These are phyloP conservation scores for Alternaria consortialis DNA, from an alignment of 2,329 filamentous ascomycete species.

Conservation along the genomic window DNA sequence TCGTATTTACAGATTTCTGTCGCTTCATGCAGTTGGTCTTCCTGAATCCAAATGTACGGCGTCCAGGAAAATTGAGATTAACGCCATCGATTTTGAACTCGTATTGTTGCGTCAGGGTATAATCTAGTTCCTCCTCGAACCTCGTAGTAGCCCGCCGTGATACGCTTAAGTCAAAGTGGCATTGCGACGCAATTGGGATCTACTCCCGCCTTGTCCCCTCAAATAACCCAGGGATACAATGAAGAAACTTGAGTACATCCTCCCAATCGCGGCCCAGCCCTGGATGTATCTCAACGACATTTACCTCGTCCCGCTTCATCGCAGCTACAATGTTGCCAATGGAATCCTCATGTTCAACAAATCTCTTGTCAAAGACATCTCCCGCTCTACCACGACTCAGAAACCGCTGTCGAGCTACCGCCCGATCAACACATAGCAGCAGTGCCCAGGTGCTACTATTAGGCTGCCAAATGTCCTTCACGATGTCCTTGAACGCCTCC, in stretches of 20 bases:
- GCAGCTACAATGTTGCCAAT: constrained; percentile 11
- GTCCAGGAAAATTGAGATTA: too few species aligned
- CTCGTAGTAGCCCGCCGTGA: neutral
- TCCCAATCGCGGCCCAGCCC: neutral
- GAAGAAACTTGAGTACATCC: neutral
- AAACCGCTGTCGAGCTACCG: constrained; percentile 9
- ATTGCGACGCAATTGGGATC: neutral
- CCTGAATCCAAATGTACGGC: too few species aligned
- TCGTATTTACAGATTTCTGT: neutral
- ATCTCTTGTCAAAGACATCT: constrained; percentile 22
- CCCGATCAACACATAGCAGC: constrained; percentile 6
- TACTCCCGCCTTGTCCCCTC: neutral
- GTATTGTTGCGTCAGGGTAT: neutral
- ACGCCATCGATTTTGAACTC: neutral
- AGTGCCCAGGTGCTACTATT: constrained; percentile 1
- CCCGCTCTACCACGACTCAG: constrained; percentile 13
- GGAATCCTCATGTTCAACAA: constrained; percentile 8
- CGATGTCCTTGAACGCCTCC: constrained; percentile 9
- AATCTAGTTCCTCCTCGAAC: neutral
- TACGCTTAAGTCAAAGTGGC: neutral
- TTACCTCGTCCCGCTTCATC: constrained; percentile 15
- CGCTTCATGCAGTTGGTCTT: neutral
- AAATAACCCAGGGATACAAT: neutral
- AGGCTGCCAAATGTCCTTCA: constrained; percentile 9
- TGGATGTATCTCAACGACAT: neutral